phyloP scores from a whole-genome alignment of 139 green algal genomes.

The Marvania coccoides region DNA sequence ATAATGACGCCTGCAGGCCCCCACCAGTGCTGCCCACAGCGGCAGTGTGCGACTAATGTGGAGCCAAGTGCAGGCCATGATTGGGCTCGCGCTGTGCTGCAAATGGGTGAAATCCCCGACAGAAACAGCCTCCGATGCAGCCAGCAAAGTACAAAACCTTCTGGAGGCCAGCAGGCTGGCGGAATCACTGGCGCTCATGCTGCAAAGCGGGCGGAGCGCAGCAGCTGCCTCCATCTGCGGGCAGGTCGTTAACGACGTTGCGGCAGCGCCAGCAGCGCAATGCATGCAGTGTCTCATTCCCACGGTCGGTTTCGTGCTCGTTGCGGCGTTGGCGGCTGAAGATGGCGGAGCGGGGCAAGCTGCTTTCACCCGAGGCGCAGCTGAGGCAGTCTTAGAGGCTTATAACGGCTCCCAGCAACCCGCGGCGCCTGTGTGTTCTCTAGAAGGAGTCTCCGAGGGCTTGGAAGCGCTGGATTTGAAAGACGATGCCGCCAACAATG shows the following conservation, averaged over 20 bases:
- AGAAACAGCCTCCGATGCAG: neutral
- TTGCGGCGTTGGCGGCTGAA: neutral
- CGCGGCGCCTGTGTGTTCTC: no score
- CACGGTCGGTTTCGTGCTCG: neutral
- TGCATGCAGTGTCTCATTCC: neutral
- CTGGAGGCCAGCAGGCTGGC: neutral
- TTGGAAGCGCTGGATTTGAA: no score
- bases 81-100: neutral
- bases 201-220: neutral
- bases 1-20: no score
- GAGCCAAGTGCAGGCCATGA: neutral
- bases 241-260: neutral
- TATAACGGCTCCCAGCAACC: no score
- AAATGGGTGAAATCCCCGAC: neutral
- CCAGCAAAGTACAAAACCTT: neutral
- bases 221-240: neutral
- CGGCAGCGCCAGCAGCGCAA: neutral
- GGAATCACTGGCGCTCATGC: neutral
- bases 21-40: neutral
- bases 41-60: neutral
- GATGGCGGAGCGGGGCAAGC: no score
- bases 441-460: no score
- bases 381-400: no score
- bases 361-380: no score
- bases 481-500: no score